phyloP scores from a whole-genome alignment of 176 grass and related monocot species.

The Oryza glumipatula region DNA sequence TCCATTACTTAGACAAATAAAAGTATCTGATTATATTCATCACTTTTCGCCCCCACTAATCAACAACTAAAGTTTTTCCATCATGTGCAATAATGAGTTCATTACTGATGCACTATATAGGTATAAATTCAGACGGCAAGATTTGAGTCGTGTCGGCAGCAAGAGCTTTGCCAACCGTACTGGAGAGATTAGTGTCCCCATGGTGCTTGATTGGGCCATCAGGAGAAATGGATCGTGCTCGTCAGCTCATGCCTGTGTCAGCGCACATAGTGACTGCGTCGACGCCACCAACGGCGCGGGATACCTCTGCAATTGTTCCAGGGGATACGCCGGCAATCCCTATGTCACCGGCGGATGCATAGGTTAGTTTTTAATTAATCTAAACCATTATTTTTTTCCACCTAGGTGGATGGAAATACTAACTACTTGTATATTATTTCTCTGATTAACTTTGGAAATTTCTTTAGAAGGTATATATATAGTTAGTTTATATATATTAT shows the following conservation, averaged over 20 bases:
- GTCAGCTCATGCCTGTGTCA: slow-evolving; percentile 8
- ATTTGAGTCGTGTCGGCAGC: not conserved
- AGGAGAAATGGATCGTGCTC: not conserved
- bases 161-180: not conserved
- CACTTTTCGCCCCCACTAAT: too few relatives aligned
- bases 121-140: not conserved
- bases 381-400: too few relatives aligned
- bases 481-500: too few relatives aligned
- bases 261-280: not conserved
- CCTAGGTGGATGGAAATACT: too few relatives aligned
- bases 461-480: too few relatives aligned
- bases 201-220: slow-evolving; percentile 51
- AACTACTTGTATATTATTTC: too few relatives aligned
- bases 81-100: too few relatives aligned
- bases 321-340: slow-evolving; percentile 50
- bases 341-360: slow-evolving; percentile 25
- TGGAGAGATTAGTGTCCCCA: not conserved
- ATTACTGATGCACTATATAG: too few relatives aligned
- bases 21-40: too few relatives aligned
- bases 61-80: too few relatives aligned
- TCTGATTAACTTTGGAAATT: too few relatives aligned
- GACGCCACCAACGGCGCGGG: not conserved
- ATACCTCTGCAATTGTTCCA: slow-evolving; percentile 22
- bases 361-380: not conserved
- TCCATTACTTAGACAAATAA: too few relatives aligned